These are phyloP conservation scores for Posidonia australis DNA, from an alignment of 106 monocot species.

Conservation along the genomic window DNA sequence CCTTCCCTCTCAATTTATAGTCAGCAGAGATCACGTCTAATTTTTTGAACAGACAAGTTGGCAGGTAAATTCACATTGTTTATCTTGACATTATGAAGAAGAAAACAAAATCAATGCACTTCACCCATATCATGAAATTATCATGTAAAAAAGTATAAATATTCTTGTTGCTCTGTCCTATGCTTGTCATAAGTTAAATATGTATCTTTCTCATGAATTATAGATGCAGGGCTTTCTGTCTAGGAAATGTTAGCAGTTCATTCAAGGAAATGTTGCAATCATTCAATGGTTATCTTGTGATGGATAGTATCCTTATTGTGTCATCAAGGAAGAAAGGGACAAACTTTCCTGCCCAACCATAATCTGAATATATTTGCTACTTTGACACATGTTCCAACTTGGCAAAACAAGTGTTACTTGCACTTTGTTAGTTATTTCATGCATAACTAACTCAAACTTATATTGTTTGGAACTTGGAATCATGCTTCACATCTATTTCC, in stretches of 20 bases:
- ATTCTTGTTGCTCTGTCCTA: background rate
- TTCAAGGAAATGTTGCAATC: background rate
- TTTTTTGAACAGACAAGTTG: background rate
- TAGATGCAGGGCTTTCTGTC: background rate
- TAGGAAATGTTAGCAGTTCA: background rate
- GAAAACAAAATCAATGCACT: background rate
- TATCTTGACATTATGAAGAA: background rate
- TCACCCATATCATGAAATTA: background rate
- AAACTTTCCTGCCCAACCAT: background rate
- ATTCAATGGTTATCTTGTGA: background rate
- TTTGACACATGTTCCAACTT: background rate
- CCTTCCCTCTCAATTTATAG: background rate
- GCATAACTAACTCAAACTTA: conserved; percentile 2
- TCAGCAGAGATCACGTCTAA: background rate
- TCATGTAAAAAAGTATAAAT: background rate
- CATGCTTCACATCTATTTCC: too few species aligned
- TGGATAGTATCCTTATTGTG: too few species aligned
- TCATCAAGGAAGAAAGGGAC: background rate
- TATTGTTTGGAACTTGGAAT: too few species aligned
- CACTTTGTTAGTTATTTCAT: background rate
- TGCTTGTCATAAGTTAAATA: background rate
- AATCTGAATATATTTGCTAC: background rate
- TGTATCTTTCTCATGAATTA: too few species aligned
- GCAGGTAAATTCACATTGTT: background rate
- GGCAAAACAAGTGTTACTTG: conserved; percentile 3